A percentile compares a stretch with the other conserved stretches of the same genome.
Evolutionary conservation across 768 basidiomycete species (phyloP).

Genomic region (Suillus americanus): DNA sequence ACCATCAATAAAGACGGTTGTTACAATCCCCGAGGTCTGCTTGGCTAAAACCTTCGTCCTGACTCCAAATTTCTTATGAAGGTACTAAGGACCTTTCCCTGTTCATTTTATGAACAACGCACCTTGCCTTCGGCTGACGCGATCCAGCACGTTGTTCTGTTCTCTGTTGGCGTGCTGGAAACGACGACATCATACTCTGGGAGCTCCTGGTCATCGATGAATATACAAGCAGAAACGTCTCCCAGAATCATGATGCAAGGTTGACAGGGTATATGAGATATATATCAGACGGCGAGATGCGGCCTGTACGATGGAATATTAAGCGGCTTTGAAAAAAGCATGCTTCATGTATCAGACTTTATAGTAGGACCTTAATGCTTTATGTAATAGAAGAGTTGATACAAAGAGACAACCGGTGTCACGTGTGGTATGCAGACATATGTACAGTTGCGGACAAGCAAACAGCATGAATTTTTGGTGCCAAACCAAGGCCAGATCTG

Average conservation of each 20-base stretch:
- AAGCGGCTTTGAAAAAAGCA: neutral
- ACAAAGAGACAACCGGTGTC: too few relatives aligned
- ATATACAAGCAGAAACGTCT: constrained; percentile 12
- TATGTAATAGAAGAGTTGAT: neutral
- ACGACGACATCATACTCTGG: constrained; percentile 16
- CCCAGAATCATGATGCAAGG: constrained; percentile 15
- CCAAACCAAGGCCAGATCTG: too few relatives aligned
- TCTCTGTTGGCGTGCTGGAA: constrained; percentile 6
- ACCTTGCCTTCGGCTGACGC: constrained; percentile 23
- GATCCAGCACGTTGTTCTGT: constrained; percentile 22
- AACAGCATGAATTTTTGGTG: too few relatives aligned
- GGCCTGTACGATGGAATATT: neutral
- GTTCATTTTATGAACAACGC: neutral
- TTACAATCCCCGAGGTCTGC: neutral
- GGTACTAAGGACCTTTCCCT: neutral
- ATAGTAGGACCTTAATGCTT: too few relatives aligned
- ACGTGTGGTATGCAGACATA: too few relatives aligned
- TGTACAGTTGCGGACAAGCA: too few relatives aligned
- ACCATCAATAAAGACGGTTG: constrained; percentile 13
- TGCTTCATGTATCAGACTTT: neutral
- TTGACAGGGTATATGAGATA: neutral
- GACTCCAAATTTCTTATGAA: constrained; percentile 13
- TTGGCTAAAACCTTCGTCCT: constrained; percentile 9
- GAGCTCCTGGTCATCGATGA: constrained; percentile 15
- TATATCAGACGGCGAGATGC: neutral